Conservation (phyloP, 2,329 filamentous ascomycete genomes). For the Emergomyces pasteurianus region DNA sequence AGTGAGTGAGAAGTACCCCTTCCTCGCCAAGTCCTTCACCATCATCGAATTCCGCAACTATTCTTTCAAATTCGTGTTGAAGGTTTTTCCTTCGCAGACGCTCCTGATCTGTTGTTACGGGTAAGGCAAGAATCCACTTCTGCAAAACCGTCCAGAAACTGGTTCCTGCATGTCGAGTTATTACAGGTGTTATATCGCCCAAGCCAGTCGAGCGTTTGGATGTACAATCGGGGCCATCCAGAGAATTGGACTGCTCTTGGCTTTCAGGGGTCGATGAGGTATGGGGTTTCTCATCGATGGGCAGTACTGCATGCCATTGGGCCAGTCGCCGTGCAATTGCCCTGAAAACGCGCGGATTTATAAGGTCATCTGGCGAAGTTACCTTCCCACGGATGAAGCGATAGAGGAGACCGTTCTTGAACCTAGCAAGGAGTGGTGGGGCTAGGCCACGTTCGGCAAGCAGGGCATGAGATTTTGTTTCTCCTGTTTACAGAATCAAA, state of each 20-base stretch:
- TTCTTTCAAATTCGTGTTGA: slow-evolving; percentile 60
- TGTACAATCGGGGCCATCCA: slow-evolving; percentile 36
- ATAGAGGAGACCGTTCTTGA: slow-evolving; percentile 94
- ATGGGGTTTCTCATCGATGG: slow-evolving; percentile 38
- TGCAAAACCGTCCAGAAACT: slow-evolving; percentile 94
- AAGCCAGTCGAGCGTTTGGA: slow-evolving; percentile 14
- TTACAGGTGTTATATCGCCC: slow-evolving; percentile 29
- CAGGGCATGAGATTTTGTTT: slow-evolving; percentile 63
- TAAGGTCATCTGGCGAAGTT: slow-evolving; percentile 69
- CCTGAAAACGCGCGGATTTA: slow-evolving; percentile 61
- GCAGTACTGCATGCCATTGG: slow-evolving; percentile 76
- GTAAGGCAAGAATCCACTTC: slow-evolving; percentile 85
- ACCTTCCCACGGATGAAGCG: slow-evolving; percentile 73
- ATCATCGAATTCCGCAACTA: slow-evolving; percentile 61
- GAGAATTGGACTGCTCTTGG: slow-evolving; percentile 24
- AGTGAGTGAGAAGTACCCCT: slow-evolving; percentile 42
- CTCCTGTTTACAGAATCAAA: slow-evolving; percentile 33
- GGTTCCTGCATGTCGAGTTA: slow-evolving; percentile 59
- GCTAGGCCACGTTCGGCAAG: slow-evolving; percentile 74
- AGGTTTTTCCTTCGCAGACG: slow-evolving; percentile 54
- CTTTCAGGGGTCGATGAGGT: slow-evolving; percentile 14
- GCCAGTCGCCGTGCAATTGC: slow-evolving; percentile 75
- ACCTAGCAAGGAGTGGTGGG: slow-evolving; percentile 76
- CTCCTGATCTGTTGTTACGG: slow-evolving; percentile 58
- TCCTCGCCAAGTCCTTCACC: slow-evolving; percentile 64